A percentile compares a stretch with the other conserved stretches of the same genome.
These are phyloP conservation scores for Lodderomyces theae DNA, from an alignment of 1,139 yeast genomes.

Conservation along the genomic window DNA sequence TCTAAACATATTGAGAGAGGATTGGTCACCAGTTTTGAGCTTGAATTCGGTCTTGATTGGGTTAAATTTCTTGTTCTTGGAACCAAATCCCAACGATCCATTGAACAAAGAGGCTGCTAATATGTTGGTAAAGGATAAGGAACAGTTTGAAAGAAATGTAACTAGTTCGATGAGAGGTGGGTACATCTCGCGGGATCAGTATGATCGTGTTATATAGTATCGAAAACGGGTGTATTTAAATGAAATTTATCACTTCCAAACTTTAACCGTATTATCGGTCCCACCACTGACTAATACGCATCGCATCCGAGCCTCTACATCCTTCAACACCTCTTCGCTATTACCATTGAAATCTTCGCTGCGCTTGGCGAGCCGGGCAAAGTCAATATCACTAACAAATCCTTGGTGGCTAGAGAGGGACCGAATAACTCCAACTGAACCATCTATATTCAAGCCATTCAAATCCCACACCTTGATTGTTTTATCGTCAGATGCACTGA, in stretches of 20 bases:
- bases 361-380: slow-evolving; percentile 46
- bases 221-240: neutral
- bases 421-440: slow-evolving; percentile 46
- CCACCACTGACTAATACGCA: slow-evolving; percentile 61
- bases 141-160: slow-evolving; percentile 59
- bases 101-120: slow-evolving; percentile 88
- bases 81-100: slow-evolving; percentile 92
- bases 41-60: slow-evolving; percentile 83
- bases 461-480: slow-evolving; percentile 80
- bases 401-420: slow-evolving; percentile 68
- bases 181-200: slow-evolving; percentile 53
- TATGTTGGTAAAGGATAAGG: slow-evolving; percentile 58
- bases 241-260: slow-evolving; percentile 42
- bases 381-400: slow-evolving; percentile 62
- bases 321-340: slow-evolving; percentile 18
- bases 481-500: slow-evolving; percentile 80
- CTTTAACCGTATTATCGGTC: slow-evolving; percentile 49
- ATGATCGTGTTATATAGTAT: slow-evolving; percentile 53
- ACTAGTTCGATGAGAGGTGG: slow-evolving; percentile 70
- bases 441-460: slow-evolving; percentile 38
- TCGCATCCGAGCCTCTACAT: slow-evolving; percentile 47
- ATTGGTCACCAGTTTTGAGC: slow-evolving; percentile 93
- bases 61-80: slow-evolving; percentile 77
- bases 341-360: slow-evolving; percentile 10
- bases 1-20: slow-evolving; percentile 85